phyloP scores from a whole-genome alignment of 768 basidiomycete species.

The Auricularia heimuer region DNA sequence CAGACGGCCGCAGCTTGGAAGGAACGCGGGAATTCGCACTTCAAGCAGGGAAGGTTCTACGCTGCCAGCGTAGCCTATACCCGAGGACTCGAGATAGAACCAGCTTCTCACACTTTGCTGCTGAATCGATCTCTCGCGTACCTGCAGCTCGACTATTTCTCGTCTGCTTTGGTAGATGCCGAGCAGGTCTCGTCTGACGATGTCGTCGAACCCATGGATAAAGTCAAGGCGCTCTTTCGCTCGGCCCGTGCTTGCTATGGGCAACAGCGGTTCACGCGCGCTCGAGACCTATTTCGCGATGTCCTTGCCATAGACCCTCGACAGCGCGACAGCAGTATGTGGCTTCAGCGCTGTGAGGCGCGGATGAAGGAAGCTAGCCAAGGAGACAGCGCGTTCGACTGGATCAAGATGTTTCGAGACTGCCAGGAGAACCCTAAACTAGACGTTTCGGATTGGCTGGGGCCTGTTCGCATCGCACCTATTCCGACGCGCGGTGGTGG shows the following conservation, averaged over 20 bases:
- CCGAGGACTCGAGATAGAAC: conserved; percentile 13
- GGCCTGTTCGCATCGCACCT: conserved; percentile 5
- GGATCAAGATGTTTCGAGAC: conserved; percentile 14
- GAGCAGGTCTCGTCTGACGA: conserved; percentile 8
- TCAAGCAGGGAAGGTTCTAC: conserved; percentile 14
- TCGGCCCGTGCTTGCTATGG: conserved; percentile 19
- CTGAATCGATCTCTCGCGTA: conserved; percentile 22
- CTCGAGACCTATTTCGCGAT: conserved; percentile 10
- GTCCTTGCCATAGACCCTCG: conserved; percentile 4
- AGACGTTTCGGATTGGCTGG: conserved; percentile 19
- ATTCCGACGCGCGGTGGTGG: conserved; percentile 8
- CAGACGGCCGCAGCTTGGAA: conserved; percentile 13
- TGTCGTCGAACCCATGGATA: neutral
- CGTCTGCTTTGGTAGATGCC: conserved; percentile 18
- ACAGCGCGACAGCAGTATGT: conserved; percentile 4
- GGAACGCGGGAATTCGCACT: conserved; percentile 16
- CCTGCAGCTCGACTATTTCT: conserved; percentile 15
- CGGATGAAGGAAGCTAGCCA: conserved; percentile 14
- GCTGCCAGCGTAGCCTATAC: conserved; percentile 21
- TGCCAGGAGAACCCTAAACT: conserved; percentile 7
- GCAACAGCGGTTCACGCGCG: conserved; percentile 10
- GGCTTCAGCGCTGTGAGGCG: conserved; percentile 13
- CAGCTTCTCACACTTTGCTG: conserved; percentile 11
- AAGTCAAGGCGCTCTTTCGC: conserved; percentile 18
- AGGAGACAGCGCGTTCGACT: conserved; percentile 16